A percentile compares a stretch with the other conserved stretches of the same genome.
These are phyloP conservation scores for Immersiella caudata DNA, from an alignment of 495 filamentous ascomycete species.

Conservation along the genomic window DNA sequence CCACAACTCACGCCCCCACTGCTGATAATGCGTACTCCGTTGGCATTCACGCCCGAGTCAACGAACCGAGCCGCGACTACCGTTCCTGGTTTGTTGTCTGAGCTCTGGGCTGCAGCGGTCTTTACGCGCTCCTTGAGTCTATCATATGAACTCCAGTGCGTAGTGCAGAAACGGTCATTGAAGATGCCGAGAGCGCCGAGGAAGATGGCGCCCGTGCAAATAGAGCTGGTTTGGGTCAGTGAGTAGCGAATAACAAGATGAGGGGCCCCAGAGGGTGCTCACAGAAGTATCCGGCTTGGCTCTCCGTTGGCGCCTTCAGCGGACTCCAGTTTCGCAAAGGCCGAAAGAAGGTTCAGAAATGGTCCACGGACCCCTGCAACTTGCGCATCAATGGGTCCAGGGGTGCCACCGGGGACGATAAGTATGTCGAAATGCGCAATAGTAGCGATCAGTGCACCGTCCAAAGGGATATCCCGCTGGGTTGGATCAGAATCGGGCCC, in stretches of 20 bases:
- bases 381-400: constrained; percentile 7
- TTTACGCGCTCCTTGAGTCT: not conserved
- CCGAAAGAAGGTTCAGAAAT: not conserved
- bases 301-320: not conserved
- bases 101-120: not conserved
- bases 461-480: constrained; percentile 18
- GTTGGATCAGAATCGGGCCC: not conserved
- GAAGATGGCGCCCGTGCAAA: constrained; percentile 24
- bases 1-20: constrained; percentile 23
- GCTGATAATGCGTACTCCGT: constrained; percentile 22
- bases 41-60: constrained; percentile 14
- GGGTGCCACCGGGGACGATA: constrained; percentile 15
- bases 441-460: constrained; percentile 2
- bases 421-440: constrained; percentile 17
- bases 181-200: constrained; percentile 20
- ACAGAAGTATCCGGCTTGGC: constrained; percentile 13
- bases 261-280: not conserved
- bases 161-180: constrained; percentile 21
- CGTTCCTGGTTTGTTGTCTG: not conserved
- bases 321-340: not conserved
- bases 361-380: not conserved
- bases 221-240: constrained; percentile 3
- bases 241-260: not conserved
- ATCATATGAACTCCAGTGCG: constrained; percentile 17
- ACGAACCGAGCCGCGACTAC: constrained; percentile 22